Evolutionary conservation across 202 grass and related monocot species (phyloP), one percentile per base, ranked within the genome.

Genomic region (Alloteropsis angusta): DNA sequence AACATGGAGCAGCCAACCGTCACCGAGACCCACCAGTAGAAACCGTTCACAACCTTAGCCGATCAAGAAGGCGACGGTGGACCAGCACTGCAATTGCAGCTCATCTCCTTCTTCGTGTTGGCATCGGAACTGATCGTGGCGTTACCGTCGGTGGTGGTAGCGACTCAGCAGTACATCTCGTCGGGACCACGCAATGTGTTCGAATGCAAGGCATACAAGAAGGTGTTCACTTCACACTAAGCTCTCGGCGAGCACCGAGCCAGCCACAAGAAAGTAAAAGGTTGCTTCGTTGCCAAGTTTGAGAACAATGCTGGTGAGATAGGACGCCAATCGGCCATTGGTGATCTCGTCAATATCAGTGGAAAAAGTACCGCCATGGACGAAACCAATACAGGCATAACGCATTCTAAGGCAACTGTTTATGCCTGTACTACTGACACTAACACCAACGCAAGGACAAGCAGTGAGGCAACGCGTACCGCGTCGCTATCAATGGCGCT

Each of bases 251-350:
- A 91, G 0, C 94, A 97, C 77, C 78, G 94, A 4, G 94, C 94
- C 41, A 97, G 94, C 77, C 94, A 97, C 67, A 97, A 93, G 68
- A 97, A 93, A 44, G 94, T 97, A 6, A 97, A 93, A 70, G 91
- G 91, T 0, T 97, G 94, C 70, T 97, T 91, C 22, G 85, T 89
- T 0, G 80, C 77, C 6, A 69, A 41, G 60, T 36, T 82, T 26
- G 85, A 87, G 7, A 60, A 15, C 76, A 84, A 80, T 8, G 26
- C 5, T 32, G 66, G 55, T 26, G 79, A 87, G 34, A 19, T 42
- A 60, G 4, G 45, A 1, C 59, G 57, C 6, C 59, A 52, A 5
- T 60, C 52, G 3, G 17, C 11, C 19, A 4, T 23, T 9, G 28
- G 54, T 21, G 42, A 65, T 60, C 18, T 18, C 15, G 43, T 9